These are phyloP conservation scores for Fraxinus angustifolia DNA, from an alignment of 305 asterid species.

Conservation along the genomic window DNA sequence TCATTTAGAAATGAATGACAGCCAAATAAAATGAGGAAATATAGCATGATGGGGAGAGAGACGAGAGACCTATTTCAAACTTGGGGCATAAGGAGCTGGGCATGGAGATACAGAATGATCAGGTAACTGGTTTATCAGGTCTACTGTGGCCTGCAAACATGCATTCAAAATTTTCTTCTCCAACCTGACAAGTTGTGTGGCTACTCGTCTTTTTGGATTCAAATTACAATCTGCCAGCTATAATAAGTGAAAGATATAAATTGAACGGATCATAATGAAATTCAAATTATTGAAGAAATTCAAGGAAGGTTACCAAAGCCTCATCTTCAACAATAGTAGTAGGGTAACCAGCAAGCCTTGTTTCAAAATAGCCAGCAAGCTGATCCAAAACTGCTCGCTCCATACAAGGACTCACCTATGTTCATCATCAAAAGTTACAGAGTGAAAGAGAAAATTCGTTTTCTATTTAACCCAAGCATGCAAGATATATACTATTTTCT, in stretches of 20 bases:
- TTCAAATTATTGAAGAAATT: conserved; percentile 4
- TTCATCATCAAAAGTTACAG: conserved; percentile 22
- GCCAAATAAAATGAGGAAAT: not conserved
- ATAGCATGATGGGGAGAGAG: conserved; percentile 25
- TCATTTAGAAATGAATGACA: conserved; percentile 9
- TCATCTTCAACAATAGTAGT: conserved; percentile 82
- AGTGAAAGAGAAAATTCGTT: conserved; percentile 12
- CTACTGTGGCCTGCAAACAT: conserved; percentile 67
- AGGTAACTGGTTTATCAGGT: conserved; percentile 75
- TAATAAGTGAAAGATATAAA: conserved; percentile 25
- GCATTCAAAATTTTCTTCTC: conserved; percentile 80
- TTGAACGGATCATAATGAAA: not conserved
- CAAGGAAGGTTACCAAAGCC: conserved; percentile 49
- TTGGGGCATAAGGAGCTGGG: conserved; percentile 87
- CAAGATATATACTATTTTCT: not conserved
- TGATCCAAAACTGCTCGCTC: conserved; percentile 95
- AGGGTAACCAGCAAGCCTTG: conserved; percentile 73
- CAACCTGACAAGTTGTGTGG: conserved; percentile 78
- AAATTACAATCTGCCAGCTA: conserved; percentile 67
- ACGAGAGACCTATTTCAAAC: conserved; percentile 51
- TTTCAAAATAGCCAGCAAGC: conserved; percentile 65
- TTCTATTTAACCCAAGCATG: conserved; percentile 8
- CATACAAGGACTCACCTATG: conserved; percentile 84
- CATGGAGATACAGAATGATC: conserved; percentile 81
- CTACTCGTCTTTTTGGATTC: conserved; percentile 78